Evolutionary conservation across 305 asterid genomes (phyloP).

Genomic region (Solanum hybrid): DNA sequence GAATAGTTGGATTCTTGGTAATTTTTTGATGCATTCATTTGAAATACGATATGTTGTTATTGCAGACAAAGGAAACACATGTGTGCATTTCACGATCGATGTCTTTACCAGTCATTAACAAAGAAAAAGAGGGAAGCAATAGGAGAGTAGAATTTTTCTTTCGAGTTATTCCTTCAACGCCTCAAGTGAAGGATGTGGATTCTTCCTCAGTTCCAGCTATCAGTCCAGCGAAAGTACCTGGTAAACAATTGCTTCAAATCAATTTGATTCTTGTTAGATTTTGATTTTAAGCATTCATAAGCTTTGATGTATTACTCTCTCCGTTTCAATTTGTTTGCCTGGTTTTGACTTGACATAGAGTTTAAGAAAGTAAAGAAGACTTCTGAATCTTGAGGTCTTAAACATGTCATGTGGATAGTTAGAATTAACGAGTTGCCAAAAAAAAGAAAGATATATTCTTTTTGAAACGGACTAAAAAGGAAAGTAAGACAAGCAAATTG

Average conservation of each 20-base stretch:
- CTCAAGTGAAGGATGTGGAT: slow-evolving; percentile 43
- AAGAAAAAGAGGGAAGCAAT: slow-evolving; percentile 46
- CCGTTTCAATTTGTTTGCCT: not conserved
- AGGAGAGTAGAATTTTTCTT: slow-evolving; percentile 56
- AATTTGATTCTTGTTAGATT: not conserved
- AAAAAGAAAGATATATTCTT: not conserved
- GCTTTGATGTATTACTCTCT: not conserved
- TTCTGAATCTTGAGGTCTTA: not conserved
- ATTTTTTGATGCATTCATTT: not conserved
- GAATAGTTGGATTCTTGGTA: not conserved
- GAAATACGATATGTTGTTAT: slow-evolving; percentile 7
- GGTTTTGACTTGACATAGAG: not conserved
- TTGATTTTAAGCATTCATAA: not conserved
- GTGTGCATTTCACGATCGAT: slow-evolving; percentile 53
- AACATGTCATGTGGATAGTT: not conserved
- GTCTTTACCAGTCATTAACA: slow-evolving; percentile 70
- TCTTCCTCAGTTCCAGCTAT: slow-evolving; percentile 22
- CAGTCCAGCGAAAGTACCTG: slow-evolving; percentile 32
- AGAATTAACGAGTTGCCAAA: not conserved
- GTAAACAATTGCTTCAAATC: slow-evolving; percentile 22
- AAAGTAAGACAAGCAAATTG: not conserved
- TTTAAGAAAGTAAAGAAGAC: not conserved
- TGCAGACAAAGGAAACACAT: slow-evolving; percentile 45
- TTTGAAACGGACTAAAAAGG: not conserved
- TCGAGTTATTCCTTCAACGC: slow-evolving; percentile 83